Conservation (phyloP, 1,139 yeast genomes). For the Pichia terricola region DNA sequence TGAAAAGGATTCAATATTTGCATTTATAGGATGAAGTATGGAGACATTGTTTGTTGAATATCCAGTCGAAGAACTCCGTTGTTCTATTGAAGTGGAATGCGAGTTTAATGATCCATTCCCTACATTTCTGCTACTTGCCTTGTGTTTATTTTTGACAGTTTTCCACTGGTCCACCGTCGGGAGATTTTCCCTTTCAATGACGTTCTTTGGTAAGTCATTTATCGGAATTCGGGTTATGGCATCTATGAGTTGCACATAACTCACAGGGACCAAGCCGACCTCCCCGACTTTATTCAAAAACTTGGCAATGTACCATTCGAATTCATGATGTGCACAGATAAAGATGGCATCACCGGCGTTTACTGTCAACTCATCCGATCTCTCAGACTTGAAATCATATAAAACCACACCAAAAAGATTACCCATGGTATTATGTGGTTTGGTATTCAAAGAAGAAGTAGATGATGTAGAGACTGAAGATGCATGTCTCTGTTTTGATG, state of each 20-base stretch:
- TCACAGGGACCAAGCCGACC: slow-evolving; percentile 90
- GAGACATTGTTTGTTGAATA: background rate
- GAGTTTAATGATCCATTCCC: slow-evolving; percentile 27
- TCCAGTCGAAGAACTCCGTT: too few relatives aligned
- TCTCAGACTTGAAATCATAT: slow-evolving; percentile 82
- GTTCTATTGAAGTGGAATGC: background rate
- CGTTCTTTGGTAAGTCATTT: slow-evolving; percentile 35
- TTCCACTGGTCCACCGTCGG: slow-evolving; percentile 98
- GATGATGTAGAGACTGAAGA: slow-evolving; percentile 2
- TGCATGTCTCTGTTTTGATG: background rate
- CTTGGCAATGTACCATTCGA: slow-evolving; percentile 96
- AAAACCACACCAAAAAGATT: slow-evolving; percentile 54
- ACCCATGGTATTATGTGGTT: slow-evolving; percentile 10
- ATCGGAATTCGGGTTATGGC: slow-evolving; percentile 49
- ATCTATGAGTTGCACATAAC: slow-evolving; percentile 80
- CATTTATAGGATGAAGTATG: slow-evolving; percentile 14
- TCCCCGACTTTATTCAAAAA: slow-evolving; percentile 94
- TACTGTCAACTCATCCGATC: slow-evolving; percentile 80
- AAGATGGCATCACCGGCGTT: slow-evolving; percentile 81
- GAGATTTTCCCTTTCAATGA: slow-evolving; percentile 49
- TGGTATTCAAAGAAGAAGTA: background rate
- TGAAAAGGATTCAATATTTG: slow-evolving; percentile 55
- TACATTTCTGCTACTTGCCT: slow-evolving; percentile 80
- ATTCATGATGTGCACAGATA: slow-evolving; percentile 91
- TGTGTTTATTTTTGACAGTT: slow-evolving; percentile 79